phyloP scores from a whole-genome alignment of 2,329 filamentous ascomycete genomes.

The Macrophomina tecta region DNA sequence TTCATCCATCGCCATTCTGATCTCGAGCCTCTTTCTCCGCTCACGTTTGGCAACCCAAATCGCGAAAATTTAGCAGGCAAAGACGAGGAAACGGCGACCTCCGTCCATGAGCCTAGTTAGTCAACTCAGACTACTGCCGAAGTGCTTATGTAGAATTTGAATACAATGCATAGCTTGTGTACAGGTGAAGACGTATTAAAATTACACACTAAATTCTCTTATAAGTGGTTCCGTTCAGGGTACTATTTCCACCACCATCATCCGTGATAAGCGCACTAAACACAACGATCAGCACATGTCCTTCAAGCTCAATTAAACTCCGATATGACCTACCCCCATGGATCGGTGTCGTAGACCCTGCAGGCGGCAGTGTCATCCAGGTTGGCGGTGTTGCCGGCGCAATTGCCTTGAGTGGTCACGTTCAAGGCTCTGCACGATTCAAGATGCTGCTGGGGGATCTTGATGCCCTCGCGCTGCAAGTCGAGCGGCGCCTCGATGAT shows the following conservation, averaged over 20 bases:
- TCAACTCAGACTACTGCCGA: too few relatives aligned
- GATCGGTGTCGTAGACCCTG: constrained; percentile 3
- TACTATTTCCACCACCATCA: background rate
- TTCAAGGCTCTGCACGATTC: constrained; percentile 60
- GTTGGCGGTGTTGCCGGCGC: constrained; percentile 72
- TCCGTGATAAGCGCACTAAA: constrained; percentile 5
- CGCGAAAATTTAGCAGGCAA: background rate
- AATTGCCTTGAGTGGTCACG: constrained; percentile 69
- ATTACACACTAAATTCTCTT: background rate
- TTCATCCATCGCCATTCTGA: background rate
- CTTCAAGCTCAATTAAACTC: background rate
- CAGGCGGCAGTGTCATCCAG: constrained; percentile 56
- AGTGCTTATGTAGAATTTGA: too few relatives aligned
- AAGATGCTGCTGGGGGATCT: constrained; percentile 64
- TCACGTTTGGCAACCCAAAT: background rate
- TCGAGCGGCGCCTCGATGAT: constrained; percentile 60
- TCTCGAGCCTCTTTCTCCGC: background rate
- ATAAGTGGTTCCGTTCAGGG: background rate
- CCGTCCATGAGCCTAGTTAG: too few relatives aligned
- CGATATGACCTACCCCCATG: background rate
- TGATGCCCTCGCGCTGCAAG: constrained; percentile 56
- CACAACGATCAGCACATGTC: background rate
- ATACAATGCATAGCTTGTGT: background rate
- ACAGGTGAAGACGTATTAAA: constrained; percentile 2
- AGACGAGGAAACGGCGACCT: too few relatives aligned